These are phyloP conservation scores for Dunaliella sp. DNA, from an alignment of 139 green algal genomes.

Conservation along the genomic window DNA sequence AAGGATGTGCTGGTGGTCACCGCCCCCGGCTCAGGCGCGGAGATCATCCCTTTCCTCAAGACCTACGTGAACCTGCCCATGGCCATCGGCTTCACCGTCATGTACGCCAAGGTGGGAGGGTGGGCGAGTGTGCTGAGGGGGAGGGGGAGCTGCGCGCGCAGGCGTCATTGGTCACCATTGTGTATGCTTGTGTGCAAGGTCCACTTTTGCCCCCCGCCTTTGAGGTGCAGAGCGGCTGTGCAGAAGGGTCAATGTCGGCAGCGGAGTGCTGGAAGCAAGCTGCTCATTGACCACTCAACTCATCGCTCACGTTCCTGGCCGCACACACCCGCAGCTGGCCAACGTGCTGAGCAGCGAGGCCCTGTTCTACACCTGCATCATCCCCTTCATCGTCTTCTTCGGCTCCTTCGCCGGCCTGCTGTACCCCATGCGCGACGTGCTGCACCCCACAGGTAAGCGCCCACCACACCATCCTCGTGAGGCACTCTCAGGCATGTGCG, in stretches of 20 bases:
- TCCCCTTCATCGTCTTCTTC: conserved; percentile 99
- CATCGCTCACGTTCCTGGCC: too few species aligned
- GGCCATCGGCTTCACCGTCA: conserved; percentile 92
- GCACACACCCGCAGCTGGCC: conserved; percentile 81
- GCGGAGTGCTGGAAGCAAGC: too few species aligned
- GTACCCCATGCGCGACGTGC: conserved; percentile 87
- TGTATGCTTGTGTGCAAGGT: neutral
- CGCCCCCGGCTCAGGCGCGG: conserved; percentile 90
- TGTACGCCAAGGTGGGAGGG: conserved; percentile 81
- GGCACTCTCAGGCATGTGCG: too few species aligned
- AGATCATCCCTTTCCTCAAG: conserved; percentile 99
- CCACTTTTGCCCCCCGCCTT: too few species aligned
- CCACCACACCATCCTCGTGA: conserved; percentile 88
- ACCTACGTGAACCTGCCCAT: conserved; percentile 96
- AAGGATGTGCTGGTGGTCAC: conserved; percentile 99
- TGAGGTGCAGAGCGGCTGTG: too few species aligned
- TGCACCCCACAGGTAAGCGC: conserved; percentile 88
- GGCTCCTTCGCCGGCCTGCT: conserved; percentile 92
- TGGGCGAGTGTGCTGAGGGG: too few species aligned
- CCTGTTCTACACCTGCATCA: conserved; percentile 98
- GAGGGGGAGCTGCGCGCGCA: too few species aligned
- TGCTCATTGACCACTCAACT: too few species aligned
- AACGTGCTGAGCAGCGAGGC: conserved; percentile 85
- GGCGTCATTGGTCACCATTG: neutral
- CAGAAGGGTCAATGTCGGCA: too few species aligned